Evolutionary conservation across 73 alveolate species (phyloP).

Genomic region (Blepharisma stoltei): DNA sequence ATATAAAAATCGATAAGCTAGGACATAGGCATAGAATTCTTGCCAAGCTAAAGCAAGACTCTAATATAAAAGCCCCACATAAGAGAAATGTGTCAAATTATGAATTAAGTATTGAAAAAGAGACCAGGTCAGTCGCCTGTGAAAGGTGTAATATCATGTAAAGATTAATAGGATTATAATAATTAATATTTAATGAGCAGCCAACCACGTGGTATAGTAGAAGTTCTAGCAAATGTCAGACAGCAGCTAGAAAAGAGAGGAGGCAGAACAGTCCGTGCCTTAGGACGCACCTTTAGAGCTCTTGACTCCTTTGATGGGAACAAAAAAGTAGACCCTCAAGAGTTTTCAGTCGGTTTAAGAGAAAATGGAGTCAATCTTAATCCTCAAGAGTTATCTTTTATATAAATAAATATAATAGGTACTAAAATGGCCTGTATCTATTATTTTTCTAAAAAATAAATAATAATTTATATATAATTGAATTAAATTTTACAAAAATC

Average conservation of each 20-base stretch:
- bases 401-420: too few species aligned
- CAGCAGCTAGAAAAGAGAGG: slow-evolving; percentile 66
- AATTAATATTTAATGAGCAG: too few species aligned
- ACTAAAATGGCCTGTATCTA: too few species aligned
- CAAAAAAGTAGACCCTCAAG: slow-evolving; percentile 83
- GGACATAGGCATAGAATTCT: slow-evolving; percentile 27
- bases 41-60: slow-evolving; percentile 14
- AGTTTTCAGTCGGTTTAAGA: slow-evolving; percentile 82
- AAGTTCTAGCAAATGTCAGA: slow-evolving; percentile 51
- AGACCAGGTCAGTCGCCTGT: too few species aligned
- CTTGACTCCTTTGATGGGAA: slow-evolving; percentile 87
- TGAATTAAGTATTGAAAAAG: too few species aligned
- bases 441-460: too few species aligned
- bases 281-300: slow-evolving; percentile 83
- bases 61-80: background rate
- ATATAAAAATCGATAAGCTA: background rate
- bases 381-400: slow-evolving; percentile 79
- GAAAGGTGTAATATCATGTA: too few species aligned
- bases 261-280: slow-evolving; percentile 70
- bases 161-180: too few species aligned
- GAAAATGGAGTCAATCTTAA: slow-evolving; percentile 86
- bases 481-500: too few species aligned
- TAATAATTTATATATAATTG: too few species aligned
- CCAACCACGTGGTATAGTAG: slow-evolving; percentile 21
- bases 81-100: too few species aligned